phyloP scores from a whole-genome alignment of 2,329 filamentous ascomycete species.

The Pseudocercospora eumusae region DNA sequence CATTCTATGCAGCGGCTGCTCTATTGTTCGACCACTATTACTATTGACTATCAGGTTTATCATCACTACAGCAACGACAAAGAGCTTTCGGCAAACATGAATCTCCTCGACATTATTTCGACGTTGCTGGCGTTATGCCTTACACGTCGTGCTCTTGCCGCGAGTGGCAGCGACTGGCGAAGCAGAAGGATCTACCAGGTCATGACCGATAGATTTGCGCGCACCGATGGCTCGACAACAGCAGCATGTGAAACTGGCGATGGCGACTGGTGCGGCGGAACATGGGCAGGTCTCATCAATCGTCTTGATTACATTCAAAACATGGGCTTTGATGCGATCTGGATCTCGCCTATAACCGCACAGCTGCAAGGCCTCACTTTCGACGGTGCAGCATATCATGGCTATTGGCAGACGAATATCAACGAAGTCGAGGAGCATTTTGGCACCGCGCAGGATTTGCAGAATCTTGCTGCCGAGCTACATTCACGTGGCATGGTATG shows the following conservation, averaged over 20 bases:
- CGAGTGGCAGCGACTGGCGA: constrained; percentile 41
- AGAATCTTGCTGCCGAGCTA: constrained; percentile 39
- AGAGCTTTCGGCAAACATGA: constrained; percentile 23
- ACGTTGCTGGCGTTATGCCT: constrained; percentile 28
- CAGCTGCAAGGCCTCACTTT: constrained; percentile 44
- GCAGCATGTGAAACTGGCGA: constrained; percentile 41
- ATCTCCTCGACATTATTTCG: constrained; percentile 18
- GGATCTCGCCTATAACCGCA: constrained; percentile 60
- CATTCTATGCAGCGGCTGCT: not conserved
- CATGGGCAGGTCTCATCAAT: constrained; percentile 59
- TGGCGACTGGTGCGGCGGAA: constrained; percentile 61
- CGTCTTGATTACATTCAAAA: constrained; percentile 64
- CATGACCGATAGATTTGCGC: constrained; percentile 47
- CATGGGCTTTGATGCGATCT: constrained; percentile 42
- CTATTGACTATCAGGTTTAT: not conserved
- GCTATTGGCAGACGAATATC: constrained; percentile 57
- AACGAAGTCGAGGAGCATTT: constrained; percentile 45
- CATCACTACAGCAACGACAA: constrained; percentile 1
- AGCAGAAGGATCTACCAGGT: constrained; percentile 47
- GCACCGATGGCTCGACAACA: constrained; percentile 44
- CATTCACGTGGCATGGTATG: constrained; percentile 43
- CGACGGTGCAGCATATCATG: constrained; percentile 54
- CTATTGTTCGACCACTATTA: constrained; percentile 2
- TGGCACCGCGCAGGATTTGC: constrained; percentile 42
- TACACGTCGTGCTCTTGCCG: constrained; percentile 24